Evolutionary conservation across 176 grass and related monocot species (phyloP).

Genomic region (Rhynchospora breviuscula): DNA sequence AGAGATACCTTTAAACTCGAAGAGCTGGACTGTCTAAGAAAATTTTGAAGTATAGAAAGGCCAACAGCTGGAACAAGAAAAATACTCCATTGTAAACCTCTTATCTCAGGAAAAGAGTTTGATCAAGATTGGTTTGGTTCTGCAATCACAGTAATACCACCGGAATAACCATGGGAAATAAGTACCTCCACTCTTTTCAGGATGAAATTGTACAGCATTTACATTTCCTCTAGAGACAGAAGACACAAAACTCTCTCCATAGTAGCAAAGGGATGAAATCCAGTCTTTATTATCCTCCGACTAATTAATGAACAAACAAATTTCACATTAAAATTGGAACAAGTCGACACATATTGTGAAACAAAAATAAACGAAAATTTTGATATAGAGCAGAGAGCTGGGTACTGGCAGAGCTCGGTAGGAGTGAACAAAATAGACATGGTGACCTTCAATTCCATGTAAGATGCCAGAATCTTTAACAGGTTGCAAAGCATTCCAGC

Average conservation of each 20-base stretch:
- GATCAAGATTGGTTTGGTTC: background rate
- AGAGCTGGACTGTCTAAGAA: conserved; percentile 54
- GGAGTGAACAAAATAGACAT: conserved; percentile 99
- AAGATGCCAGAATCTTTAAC: conserved; percentile 78
- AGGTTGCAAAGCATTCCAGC: conserved; percentile 81
- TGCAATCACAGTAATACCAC: background rate
- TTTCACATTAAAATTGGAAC: conserved; percentile 21
- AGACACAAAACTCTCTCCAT: conserved; percentile 79
- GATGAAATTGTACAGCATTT: conserved; percentile 94
- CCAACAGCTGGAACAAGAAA: conserved; percentile 51
- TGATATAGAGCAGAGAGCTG: background rate
- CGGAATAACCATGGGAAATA: conserved; percentile 1
- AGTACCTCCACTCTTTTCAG: conserved; percentile 96
- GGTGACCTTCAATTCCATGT: conserved; percentile 60
- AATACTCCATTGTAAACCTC: background rate
- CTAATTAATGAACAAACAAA: conserved; percentile 44
- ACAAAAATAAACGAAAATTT: background rate
- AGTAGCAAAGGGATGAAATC: conserved; percentile 84
- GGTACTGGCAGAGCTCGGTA: conserved; percentile 68
- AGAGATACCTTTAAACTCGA: conserved; percentile 55
- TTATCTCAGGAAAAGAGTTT: background rate
- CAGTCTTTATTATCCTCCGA: conserved; percentile 83
- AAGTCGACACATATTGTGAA: background rate
- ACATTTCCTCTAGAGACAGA: conserved; percentile 89
- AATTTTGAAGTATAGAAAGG: conserved; percentile 73